Evolutionary conservation across 768 basidiomycete species (phyloP), one percentile per base, ranked within the genome.

Genomic region (Auricularia heimuer): DNA sequence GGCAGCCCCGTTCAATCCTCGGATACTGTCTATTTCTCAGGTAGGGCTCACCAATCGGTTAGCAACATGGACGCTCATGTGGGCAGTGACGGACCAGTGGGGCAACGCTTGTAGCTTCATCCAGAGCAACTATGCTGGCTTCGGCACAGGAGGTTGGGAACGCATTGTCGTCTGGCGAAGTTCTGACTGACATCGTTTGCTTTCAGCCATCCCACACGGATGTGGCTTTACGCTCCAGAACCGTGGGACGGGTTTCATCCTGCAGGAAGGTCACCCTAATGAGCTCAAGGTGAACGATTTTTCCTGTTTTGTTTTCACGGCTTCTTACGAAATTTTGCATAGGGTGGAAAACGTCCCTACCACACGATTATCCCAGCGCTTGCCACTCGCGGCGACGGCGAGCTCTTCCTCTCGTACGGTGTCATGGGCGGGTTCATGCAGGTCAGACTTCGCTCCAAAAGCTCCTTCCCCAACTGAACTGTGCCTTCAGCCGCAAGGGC

Each of bases 141-240:
- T 97, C 70, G 97, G 97, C 21, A 95, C 94, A 24, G 91, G 82
- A 71, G 90, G 90, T 56, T 68, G 4, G n/a, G 34, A 62, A 4
- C 21, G 6, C 14, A n/a, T 62, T 60, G 7, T 60, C 7, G 4
- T 8, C 10, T 18, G 56, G 11, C 33, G 56, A 60, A 8, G 56
- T 29, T 29, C 39, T 67, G 54, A 56, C 18, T 65, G 63, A 29
- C 21, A 69, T 42, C 39, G 39, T 7, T 42, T 42, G 3, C 12
- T 42, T 42, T 14, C 71, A 85, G 96, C 96, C 37, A 80, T 99
- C 45, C 97, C 97, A 0, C 88, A 90, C 69, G 94, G 89, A 0
- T 97, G 94, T 70, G 97, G 97, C 0, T 99, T 99, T 74, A 97
- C 94, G 0, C 81, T 99, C 14, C 97, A 99, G 76, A 97, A 97